Base-by-base conservation (phyloP, 129 eudicot genomes). In the Erigeron canadensis region DNA sequence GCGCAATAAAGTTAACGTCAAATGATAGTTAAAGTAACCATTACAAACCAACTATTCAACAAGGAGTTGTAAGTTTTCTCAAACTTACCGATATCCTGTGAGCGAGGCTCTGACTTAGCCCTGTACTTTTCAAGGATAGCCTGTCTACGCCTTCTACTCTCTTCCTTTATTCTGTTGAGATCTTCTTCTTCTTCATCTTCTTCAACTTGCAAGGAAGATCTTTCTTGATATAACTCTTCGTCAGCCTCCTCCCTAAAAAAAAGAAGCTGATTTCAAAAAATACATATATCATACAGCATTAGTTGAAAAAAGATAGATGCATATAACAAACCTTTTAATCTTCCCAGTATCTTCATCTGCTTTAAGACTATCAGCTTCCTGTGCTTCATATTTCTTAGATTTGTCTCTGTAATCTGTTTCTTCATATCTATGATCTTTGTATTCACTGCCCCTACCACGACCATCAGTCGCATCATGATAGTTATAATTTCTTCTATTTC, bases 121-220 rank as follows among this genome's bases (percentile, higher is more conserved):
- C 78, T 90, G 79, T 89, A 94, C 79, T 94, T 94, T 77, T 94
- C 96, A 79, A 90, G 90, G 41, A 94, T 94, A 43, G 98, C 98
- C 73, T 86, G 89, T 77, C 79, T 92, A 51, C 95, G 86, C 77
- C 90, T 90, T 82, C 97, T 86, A 71, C 99, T 94, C 87, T 94
- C 97, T 84, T 94, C 97, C 77, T 87, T 90, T 59, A 94, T 86
- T 88, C 83, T 87, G 61, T 90, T 87, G 65, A 94, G 72, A 67
- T 93, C 98, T 69, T 93, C 96, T 63, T 93, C 96, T 63, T 93
- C 96, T 63, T 93, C 99, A 60, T 90, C 95, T 58, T 90, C 97
- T 6, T 74, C 91, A 66, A 75, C 76, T 73, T 90, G 84, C 81
- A 94, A 75, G n/a, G 72, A 82, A 73, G 81, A 72, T 63, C 59